Base-by-base conservation (phyloP, 257 asterid species). In the Fraxinus pennsylvanica region DNA sequence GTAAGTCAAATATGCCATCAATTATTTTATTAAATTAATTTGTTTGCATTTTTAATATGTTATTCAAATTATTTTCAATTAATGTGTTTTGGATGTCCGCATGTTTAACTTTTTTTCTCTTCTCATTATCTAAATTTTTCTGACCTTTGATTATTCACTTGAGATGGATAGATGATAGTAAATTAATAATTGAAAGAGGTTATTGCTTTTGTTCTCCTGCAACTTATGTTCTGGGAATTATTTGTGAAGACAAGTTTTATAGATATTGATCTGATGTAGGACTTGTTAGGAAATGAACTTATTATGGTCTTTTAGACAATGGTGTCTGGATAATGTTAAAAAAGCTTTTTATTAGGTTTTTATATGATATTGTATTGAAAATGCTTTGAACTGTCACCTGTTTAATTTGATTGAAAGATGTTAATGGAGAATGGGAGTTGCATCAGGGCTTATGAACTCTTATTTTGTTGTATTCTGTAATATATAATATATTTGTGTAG, bases 1-100 rank as follows among this genome's bases (percentile, higher is more conserved):
- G 99, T 94, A 86, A 92, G 99, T 90, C 78, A 14, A 33, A 72
- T 67, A 59, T 75, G 50, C 77, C 13, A 65, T 78, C 21, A 6
- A 19, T 77, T 9, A 43, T 57, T 79, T 76, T 52, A 63, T 43
- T 72, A 17, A 15, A 4, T 74, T 50, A 47, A 25, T 45, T 72
- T 33, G 38, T 67, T 83, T 70, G 15, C 39, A 29, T 33, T 78
- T 32, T 38, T 63, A 2, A 5, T 50, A n/a, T 12, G 35, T 27
- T 63, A 63, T 63, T 63, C 1, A 57, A 25, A 65, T 59, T 80
- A 29, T 15, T 61, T 10, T 43, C 52, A 3, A 32, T 67, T 21
- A 68, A 4, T 7, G 6, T 38, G 32, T 79, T 63, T 33, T 69
- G 68, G 65, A 76, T 68, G 68, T 75, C 69, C 39, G 17, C 29